Conservation (phyloP, 306 rosid species). For the Ochetophila trinervis region DNA sequence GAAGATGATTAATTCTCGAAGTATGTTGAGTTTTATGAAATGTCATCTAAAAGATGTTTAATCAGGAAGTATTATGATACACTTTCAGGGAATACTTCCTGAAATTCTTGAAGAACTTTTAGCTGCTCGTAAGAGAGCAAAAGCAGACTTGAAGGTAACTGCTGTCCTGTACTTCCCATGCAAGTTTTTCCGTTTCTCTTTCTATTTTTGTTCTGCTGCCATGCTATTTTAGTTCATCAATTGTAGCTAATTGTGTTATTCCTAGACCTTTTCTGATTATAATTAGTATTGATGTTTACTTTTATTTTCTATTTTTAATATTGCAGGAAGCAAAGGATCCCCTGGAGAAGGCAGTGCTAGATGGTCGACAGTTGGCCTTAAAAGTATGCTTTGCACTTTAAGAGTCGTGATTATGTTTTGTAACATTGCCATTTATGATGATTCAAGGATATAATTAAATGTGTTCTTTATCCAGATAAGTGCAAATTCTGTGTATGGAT, state of each 20-base stretch:
- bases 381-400: conserved; percentile 47
- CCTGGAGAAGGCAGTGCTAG: conserved; percentile 91
- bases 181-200: conserved; percentile 3
- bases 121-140: conserved; percentile 92
- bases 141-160: conserved; percentile 86
- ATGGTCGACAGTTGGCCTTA: conserved; percentile 90
- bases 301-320: conserved; percentile 11
- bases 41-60: conserved; percentile 12
- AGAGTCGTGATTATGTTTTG: conserved; percentile 14
- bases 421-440: conserved; percentile 2
- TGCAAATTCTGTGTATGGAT: conserved; percentile 98
- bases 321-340: conserved; percentile 89
- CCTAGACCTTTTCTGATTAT: conserved; percentile 19
- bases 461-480: conserved; percentile 51
- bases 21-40: conserved; percentile 18
- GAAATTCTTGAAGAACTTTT: conserved; percentile 96
- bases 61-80: conserved; percentile 9
- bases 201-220: not conserved
- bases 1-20: conserved; percentile 13
- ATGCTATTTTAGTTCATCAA: conserved; percentile 12
- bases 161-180: conserved; percentile 14
- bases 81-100: conserved; percentile 91
- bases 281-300: conserved; percentile 1
- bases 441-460: conserved; percentile 5
- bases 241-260: conserved; percentile 12